Evolutionary conservation across 73 alveolate genomes (phyloP).

Genomic region (Diophrys sp.): DNA sequence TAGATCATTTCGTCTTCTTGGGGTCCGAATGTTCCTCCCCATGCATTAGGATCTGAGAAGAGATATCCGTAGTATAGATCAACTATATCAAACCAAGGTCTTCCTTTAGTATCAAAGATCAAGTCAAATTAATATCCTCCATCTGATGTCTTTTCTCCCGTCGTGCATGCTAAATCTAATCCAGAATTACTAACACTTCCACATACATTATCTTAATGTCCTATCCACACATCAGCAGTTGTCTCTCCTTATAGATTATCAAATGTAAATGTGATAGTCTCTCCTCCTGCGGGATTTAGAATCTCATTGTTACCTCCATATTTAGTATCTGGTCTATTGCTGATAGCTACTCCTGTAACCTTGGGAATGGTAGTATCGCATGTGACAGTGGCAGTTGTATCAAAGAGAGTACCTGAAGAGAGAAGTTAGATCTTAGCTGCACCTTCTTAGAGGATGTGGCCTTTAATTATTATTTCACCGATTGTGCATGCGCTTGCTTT

Average conservation of each 20-base stretch:
- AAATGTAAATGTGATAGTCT: background rate
- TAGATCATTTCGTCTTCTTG: background rate
- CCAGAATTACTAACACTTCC: background rate
- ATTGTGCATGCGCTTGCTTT: background rate
- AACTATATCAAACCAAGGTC: background rate
- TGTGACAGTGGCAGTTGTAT: background rate
- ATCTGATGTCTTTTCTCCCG: background rate
- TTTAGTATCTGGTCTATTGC: background rate
- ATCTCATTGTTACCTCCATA: background rate
- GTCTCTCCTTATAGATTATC: background rate
- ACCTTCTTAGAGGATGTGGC: background rate
- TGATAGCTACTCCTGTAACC: background rate
- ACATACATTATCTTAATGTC: background rate
- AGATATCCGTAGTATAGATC: background rate
- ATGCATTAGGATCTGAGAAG: background rate
- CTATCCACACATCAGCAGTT: background rate
- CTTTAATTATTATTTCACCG: background rate
- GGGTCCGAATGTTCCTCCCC: conserved; percentile 14
- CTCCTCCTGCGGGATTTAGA: background rate
- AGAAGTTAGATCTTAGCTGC: no score
- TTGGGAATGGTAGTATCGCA: background rate
- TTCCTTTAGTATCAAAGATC: background rate
- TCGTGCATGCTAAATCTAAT: background rate
- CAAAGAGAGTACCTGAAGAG: background rate
- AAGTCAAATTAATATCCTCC: background rate